These are phyloP conservation scores for Sonneratia caseolaris DNA, from an alignment of 345 rosid genomes.

Conservation along the genomic window DNA sequence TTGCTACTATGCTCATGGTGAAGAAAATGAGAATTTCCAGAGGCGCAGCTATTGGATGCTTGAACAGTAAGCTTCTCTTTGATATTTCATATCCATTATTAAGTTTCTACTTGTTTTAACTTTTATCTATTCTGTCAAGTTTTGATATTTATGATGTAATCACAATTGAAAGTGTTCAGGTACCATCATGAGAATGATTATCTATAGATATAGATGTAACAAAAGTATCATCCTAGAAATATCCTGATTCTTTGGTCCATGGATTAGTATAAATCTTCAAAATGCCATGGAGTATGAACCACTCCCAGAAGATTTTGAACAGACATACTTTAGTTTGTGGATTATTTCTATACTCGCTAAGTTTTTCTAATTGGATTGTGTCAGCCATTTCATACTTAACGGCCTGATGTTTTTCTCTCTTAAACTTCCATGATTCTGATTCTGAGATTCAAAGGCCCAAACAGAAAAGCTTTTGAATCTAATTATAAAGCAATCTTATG, in stretches of 20 bases:
- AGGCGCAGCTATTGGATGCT: constrained; percentile 99
- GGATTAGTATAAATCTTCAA: background rate
- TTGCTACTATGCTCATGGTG: constrained; percentile 97
- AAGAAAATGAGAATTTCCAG: constrained; percentile 81
- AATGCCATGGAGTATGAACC: background rate
- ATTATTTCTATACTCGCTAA: background rate
- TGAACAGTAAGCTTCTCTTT: constrained; percentile 51
- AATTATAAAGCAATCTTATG: background rate
- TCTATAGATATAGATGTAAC: background rate
- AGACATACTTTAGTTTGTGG: background rate
- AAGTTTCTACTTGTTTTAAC: background rate
- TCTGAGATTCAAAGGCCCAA: background rate
- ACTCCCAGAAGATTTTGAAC: background rate
- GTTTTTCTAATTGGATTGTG: background rate
- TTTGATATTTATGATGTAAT: background rate
- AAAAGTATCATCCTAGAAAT: background rate
- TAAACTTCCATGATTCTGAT: background rate
- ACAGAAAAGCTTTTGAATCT: background rate
- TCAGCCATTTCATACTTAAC: background rate
- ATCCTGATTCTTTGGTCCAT: background rate
- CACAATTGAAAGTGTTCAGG: background rate
- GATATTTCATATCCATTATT: background rate
- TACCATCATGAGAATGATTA: background rate
- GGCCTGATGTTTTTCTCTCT: background rate
- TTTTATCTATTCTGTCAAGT: background rate